phyloP scores from a whole-genome alignment of 768 basidiomycete species.

The Strobilomyces dryophilus region DNA sequence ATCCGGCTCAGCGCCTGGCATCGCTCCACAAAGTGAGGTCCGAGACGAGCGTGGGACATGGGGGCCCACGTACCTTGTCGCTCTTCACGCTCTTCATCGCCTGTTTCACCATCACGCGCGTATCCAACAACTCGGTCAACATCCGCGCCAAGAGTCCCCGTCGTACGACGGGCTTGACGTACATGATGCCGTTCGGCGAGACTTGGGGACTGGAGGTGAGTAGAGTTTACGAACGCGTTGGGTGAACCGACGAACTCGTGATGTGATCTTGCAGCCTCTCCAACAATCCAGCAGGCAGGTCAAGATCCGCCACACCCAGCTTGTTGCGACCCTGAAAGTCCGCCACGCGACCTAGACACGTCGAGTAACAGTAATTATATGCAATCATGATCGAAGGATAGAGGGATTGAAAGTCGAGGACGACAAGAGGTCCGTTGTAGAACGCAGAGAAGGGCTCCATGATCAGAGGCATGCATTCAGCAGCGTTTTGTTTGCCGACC shows the following conservation, averaged over 20 bases:
- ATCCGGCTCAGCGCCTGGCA: slow-evolving; percentile 66
- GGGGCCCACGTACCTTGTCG: slow-evolving; percentile 58
- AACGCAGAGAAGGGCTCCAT: slow-evolving; percentile 94
- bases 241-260: slow-evolving; percentile 46
- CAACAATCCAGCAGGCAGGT: slow-evolving; percentile 63
- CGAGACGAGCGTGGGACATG: neutral
- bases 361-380: slow-evolving; percentile 96
- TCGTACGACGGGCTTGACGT: slow-evolving; percentile 80
- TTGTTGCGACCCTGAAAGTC: slow-evolving; percentile 87
- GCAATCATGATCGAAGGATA: slow-evolving; percentile 99
- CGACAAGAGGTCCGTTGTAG: slow-evolving; percentile 88
- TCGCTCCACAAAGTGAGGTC: neutral
- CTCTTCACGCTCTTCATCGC: slow-evolving; percentile 80
- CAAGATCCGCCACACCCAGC: slow-evolving; percentile 77
- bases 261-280: slow-evolving; percentile 72
- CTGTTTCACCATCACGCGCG: slow-evolving; percentile 96
- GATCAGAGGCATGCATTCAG: slow-evolving; percentile 92
- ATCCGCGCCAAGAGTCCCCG: slow-evolving; percentile 86
- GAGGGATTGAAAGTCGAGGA: slow-evolving; percentile 93
- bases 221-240: neutral
- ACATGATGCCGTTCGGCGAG: slow-evolving; percentile 93
- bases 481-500: slow-evolving; percentile 96
- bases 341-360: slow-evolving; percentile 85
- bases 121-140: slow-evolving; percentile 89
- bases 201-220: slow-evolving; percentile 43